These are phyloP conservation scores for Xylaria sp. DNA, from an alignment of 495 filamentous ascomycete genomes.

Conservation along the genomic window DNA sequence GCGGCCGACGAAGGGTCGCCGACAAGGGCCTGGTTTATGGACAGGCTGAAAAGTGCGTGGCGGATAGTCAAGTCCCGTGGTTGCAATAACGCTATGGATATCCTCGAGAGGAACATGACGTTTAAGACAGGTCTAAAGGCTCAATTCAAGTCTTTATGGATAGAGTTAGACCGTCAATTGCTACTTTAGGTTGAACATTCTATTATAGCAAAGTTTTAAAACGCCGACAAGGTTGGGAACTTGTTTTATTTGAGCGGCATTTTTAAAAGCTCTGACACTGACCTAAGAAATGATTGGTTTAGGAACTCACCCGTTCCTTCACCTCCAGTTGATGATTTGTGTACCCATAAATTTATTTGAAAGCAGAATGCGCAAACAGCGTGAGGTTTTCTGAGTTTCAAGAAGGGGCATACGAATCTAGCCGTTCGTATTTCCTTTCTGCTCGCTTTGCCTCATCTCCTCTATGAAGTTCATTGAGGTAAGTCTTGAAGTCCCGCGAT, in stretches of 20 bases:
- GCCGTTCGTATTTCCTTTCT: constrained; percentile 24
- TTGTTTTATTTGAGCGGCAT: neutral
- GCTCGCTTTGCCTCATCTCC: constrained; percentile 28
- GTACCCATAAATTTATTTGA: neutral
- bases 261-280: too few relatives aligned
- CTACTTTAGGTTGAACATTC: neutral
- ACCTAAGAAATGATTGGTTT: too few relatives aligned
- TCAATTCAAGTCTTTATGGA: constrained; percentile 9
- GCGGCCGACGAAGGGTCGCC: constrained; percentile 31
- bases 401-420: constrained; percentile 29
- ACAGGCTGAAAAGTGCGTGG: constrained; percentile 28
- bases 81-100: neutral
- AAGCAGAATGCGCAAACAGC: neutral
- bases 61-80: constrained; percentile 7
- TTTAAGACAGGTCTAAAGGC: neutral
- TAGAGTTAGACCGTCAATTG: neutral
- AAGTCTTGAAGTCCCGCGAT: constrained; percentile 34
- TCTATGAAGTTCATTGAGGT: constrained; percentile 33
- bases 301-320: too few relatives aligned
- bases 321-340: too few relatives aligned
- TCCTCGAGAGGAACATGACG: neutral
- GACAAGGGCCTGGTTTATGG: constrained; percentile 37
- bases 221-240: neutral
- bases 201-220: neutral
- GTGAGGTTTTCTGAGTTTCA: neutral